Evolutionary conservation across 169 alveolate species (phyloP).

Genomic region (Eimeria mitis): DNA sequence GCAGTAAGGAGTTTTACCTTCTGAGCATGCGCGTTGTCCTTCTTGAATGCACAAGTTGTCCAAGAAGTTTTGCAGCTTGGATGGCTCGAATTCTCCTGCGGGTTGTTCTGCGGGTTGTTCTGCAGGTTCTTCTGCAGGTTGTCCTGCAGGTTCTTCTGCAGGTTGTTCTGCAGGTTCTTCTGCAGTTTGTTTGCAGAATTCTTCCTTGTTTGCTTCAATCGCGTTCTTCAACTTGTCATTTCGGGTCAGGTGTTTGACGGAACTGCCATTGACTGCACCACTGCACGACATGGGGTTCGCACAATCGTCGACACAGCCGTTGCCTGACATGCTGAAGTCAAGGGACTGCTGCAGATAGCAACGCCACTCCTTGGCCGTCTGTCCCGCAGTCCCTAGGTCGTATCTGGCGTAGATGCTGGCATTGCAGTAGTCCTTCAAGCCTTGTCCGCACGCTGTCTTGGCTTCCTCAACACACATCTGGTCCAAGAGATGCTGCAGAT

Average conservation of each 20-base stretch:
- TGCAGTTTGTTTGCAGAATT: background rate
- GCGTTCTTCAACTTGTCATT: background rate
- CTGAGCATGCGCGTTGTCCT: background rate
- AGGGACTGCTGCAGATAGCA: background rate
- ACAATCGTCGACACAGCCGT: background rate
- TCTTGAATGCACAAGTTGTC: background rate
- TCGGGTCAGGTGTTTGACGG: background rate
- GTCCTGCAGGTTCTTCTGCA: too few species aligned
- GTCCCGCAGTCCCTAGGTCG: too few species aligned
- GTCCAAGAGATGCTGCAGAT: too few species aligned
- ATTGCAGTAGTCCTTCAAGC: too few species aligned
- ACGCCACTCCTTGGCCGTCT: constrained; percentile 16
- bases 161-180: too few species aligned
- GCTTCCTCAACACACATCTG: too few species aligned
- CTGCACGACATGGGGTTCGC: background rate
- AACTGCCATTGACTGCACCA: background rate
- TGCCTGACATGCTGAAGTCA: background rate
- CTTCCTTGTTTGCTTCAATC: background rate
- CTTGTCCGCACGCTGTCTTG: too few species aligned
- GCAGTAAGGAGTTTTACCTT: background rate
- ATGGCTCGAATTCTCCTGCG: too few species aligned
- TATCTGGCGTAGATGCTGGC: too few species aligned
- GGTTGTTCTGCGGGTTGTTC: too few species aligned
- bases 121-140: too few species aligned
- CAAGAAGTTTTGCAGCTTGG: background rate